Evolutionary conservation across 1,284 basidiomycete genomes (phyloP).

Genomic region (Sanghuangporus baumii): DNA sequence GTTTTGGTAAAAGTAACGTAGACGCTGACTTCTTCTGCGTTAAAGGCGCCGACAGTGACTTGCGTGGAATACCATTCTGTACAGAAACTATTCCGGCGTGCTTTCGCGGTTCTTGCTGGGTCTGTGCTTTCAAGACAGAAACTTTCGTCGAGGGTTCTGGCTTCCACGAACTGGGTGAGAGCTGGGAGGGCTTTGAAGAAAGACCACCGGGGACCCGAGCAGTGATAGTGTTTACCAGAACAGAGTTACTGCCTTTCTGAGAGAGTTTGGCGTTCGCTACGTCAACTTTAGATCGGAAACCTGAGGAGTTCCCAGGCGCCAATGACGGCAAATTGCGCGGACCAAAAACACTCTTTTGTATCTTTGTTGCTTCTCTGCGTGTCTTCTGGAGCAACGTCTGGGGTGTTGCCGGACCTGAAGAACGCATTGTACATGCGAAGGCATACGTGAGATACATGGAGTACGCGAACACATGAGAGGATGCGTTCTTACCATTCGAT

Average conservation of each 20-base stretch:
- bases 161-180: background rate
- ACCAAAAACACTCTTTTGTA: constrained; percentile 56
- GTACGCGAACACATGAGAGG: constrained; percentile 17
- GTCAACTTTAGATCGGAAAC: constrained; percentile 36
- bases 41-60: background rate
- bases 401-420: constrained; percentile 34
- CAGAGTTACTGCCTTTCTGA: constrained; percentile 21
- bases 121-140: background rate
- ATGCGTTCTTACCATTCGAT: constrained; percentile 40
- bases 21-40: background rate
- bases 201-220: constrained; percentile 13
- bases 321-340: constrained; percentile 38
- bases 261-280: constrained; percentile 30
- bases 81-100: background rate
- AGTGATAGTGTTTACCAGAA: constrained; percentile 28
- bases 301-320: constrained; percentile 37
- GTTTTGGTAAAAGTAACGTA: constrained; percentile 68
- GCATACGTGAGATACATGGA: constrained; percentile 38
- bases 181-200: background rate
- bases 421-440: constrained; percentile 10
- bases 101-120: background rate
- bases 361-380: constrained; percentile 56
- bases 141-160: background rate
- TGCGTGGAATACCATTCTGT: background rate
- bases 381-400: constrained; percentile 75